Evolutionary conservation across 83 land plant genomes (phyloP).

Genomic region (Picea mariana): DNA sequence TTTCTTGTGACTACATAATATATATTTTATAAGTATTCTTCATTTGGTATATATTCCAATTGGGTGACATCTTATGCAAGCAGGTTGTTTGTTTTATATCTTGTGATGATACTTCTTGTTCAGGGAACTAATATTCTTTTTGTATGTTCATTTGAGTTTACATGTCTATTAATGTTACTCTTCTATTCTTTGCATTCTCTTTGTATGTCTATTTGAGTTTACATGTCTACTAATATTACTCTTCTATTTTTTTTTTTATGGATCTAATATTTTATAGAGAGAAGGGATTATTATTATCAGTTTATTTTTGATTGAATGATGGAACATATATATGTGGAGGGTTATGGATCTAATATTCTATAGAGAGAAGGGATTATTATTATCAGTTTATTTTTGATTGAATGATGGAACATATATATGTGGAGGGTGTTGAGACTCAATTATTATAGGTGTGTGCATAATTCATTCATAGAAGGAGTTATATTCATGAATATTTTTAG

Average conservation of each 20-base stretch:
- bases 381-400: background rate
- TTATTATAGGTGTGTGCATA: background rate
- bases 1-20: too few species aligned
- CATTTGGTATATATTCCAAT: too few species aligned
- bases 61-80: background rate
- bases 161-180: too few species aligned
- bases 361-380: background rate
- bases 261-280: background rate
- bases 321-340: background rate
- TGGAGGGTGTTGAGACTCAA: background rate
- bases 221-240: too few species aligned
- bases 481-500: background rate
- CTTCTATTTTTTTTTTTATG: too few species aligned
- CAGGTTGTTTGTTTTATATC: background rate
- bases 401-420: background rate
- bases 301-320: background rate
- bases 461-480: background rate
- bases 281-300: background rate
- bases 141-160: too few species aligned
- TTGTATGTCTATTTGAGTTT: too few species aligned
- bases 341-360: background rate
- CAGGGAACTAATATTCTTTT: background rate
- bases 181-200: background rate
- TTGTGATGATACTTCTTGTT: background rate
- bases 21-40: too few species aligned